Conservation (phyloP, 192 early-diverging fungal species). For the Coemansia sp. region DNA sequence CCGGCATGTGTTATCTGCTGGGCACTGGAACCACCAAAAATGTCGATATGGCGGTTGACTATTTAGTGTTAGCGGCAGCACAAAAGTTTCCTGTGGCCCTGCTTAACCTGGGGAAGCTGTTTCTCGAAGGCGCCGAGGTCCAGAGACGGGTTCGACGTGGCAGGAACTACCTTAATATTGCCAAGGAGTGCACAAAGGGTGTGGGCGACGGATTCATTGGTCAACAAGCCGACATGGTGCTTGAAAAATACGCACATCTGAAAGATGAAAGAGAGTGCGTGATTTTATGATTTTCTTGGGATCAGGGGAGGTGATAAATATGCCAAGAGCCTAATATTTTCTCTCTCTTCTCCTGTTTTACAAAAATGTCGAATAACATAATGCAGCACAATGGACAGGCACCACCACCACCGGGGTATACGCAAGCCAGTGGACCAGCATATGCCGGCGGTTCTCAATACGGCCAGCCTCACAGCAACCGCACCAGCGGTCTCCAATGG, state of each 20-base stretch:
- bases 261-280: neutral
- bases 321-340: too few species aligned
- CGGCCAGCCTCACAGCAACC: neutral
- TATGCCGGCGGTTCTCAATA: conserved; percentile 9
- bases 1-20: conserved; percentile 27
- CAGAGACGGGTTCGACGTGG: conserved; percentile 4
- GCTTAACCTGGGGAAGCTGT: conserved; percentile 33
- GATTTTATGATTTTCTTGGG: too few species aligned
- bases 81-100: conserved; percentile 25
- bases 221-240: conserved; percentile 8
- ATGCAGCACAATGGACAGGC: conserved; percentile 18
- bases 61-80: conserved; percentile 30
- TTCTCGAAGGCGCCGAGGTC: conserved; percentile 18
- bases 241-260: conserved; percentile 1
- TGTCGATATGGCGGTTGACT: conserved; percentile 26
- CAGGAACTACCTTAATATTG: conserved; percentile 11
- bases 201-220: conserved; percentile 11
- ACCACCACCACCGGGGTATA: conserved; percentile 8
- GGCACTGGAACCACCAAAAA: conserved; percentile 26
- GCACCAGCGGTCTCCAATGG: conserved; percentile 31
- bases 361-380: too few species aligned
- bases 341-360: too few species aligned
- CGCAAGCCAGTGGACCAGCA: neutral
- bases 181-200: conserved; percentile 11
- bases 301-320: too few species aligned